Evolutionary conservation across 1,139 yeast species (phyloP).

Genomic region (Lodderomyces oxycetoniae): DNA sequence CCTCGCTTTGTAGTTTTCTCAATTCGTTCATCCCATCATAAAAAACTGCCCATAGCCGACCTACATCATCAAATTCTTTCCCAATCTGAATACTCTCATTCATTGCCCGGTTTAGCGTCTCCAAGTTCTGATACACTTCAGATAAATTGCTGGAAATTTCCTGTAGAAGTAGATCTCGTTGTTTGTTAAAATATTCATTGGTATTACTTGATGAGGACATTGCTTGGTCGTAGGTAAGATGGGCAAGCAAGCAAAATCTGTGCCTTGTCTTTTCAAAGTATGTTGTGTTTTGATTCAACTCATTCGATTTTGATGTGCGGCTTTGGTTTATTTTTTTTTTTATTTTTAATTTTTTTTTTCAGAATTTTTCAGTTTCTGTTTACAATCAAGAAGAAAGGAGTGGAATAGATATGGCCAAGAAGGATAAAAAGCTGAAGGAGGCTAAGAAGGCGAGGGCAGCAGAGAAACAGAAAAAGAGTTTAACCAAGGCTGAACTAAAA

Average conservation of each 20-base stretch:
- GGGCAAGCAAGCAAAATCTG: too few species aligned
- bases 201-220: slow-evolving; percentile 7
- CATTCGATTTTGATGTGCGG: slow-evolving; percentile 3
- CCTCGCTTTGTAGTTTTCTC: slow-evolving; percentile 4
- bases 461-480: slow-evolving; percentile 74
- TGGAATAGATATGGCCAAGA: slow-evolving; percentile 61
- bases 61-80: slow-evolving; percentile 44
- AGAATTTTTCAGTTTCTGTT: slow-evolving; percentile 4
- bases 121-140: slow-evolving; percentile 39
- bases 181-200: slow-evolving; percentile 32
- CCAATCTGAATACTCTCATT: slow-evolving; percentile 43
- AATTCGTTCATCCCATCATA: slow-evolving; percentile 33
- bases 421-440: slow-evolving; percentile 79
- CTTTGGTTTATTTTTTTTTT: not conserved
- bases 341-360: slow-evolving; percentile 6
- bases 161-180: slow-evolving; percentile 41
- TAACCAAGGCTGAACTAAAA: slow-evolving; percentile 67
- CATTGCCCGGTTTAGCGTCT: slow-evolving; percentile 38
- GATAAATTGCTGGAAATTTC: slow-evolving; percentile 39
- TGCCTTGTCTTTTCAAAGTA: not conserved
- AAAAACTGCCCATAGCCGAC: slow-evolving; percentile 40
- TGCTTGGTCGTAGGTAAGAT: slow-evolving; percentile 1
- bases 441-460: slow-evolving; percentile 89
- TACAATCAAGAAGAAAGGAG: slow-evolving; percentile 3
- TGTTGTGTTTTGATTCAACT: slow-evolving; percentile 1